phyloP scores from a whole-genome alignment of 192 early-diverging fungal genomes.

The Coemansia sp. region DNA sequence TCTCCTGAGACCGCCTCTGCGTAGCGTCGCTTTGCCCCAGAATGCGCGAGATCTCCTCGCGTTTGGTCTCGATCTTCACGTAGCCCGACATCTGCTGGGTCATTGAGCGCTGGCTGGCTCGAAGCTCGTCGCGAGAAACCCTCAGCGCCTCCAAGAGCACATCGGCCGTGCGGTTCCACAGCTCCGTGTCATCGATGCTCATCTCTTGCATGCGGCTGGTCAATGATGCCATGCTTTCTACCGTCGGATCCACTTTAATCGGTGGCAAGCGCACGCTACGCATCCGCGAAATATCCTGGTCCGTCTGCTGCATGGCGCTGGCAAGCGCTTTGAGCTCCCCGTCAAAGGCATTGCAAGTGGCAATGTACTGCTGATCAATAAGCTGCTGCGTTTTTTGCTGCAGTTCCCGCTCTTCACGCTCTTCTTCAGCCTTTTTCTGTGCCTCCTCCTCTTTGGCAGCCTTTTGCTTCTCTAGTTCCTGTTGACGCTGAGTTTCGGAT shows the following conservation, averaged over 20 bases:
- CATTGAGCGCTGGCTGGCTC: constrained; percentile 30
- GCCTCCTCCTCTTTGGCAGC: constrained; percentile 12
- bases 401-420: constrained; percentile 20
- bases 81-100: constrained; percentile 17
- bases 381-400: constrained; percentile 24
- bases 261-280: constrained; percentile 33
- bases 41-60: constrained; percentile 39
- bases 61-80: constrained; percentile 39
- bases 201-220: constrained; percentile 17
- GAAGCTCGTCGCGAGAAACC: constrained; percentile 42
- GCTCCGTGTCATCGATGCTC: constrained; percentile 39
- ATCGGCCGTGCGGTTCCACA: constrained; percentile 40
- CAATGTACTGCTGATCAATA: constrained; percentile 39
- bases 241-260: constrained; percentile 30
- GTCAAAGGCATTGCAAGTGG: constrained; percentile 44
- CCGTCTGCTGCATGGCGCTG: constrained; percentile 20
- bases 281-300: constrained; percentile 21
- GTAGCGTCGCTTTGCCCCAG: constrained; percentile 13
- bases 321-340: constrained; percentile 35
- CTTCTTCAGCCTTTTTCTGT: constrained; percentile 3
- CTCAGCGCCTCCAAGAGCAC: constrained; percentile 40
- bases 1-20: constrained; percentile 1
- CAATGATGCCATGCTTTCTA: constrained; percentile 20
- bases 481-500: neutral
- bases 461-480: neutral